Evolutionary conservation across 1,284 basidiomycete species (phyloP).

Genomic region (Boletus mariae): DNA sequence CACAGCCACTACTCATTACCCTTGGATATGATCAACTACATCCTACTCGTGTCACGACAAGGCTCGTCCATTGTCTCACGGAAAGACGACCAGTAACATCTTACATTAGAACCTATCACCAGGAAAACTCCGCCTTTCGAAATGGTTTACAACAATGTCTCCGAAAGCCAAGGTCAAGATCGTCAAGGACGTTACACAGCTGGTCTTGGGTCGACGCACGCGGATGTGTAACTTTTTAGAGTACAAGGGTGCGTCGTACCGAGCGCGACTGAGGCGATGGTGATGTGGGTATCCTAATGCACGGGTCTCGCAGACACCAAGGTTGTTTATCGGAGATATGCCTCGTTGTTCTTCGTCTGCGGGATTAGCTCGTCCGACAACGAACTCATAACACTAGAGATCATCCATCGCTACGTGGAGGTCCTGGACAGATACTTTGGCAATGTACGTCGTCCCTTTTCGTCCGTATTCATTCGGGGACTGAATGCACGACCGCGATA

Average conservation of each 20-base stretch:
- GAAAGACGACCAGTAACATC: constrained; percentile 1
- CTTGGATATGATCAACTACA: constrained; percentile 75
- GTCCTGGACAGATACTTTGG: constrained; percentile 99
- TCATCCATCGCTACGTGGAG: constrained; percentile 98
- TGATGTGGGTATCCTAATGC: not conserved
- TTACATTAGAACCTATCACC: constrained; percentile 14
- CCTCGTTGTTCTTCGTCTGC: constrained; percentile 96
- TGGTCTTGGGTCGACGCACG: constrained; percentile 92
- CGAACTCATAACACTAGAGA: constrained; percentile 89
- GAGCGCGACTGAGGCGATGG: not conserved
- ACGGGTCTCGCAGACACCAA: constrained; percentile 66
- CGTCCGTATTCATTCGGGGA: not conserved
- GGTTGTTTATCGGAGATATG: constrained; percentile 97
- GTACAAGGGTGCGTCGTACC: constrained; percentile 79
- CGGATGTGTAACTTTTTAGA: constrained; percentile 99
- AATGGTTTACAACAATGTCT: constrained; percentile 98
- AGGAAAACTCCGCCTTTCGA: constrained; percentile 97
- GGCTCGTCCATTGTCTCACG: constrained; percentile 46
- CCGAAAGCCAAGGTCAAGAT: constrained; percentile 97
- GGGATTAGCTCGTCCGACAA: constrained; percentile 91
- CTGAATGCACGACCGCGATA: constrained; percentile 32
- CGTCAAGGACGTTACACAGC: constrained; percentile 98
- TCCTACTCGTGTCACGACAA: constrained; percentile 92
- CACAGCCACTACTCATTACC: constrained; percentile 27
- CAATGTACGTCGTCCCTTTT: constrained; percentile 59